phyloP scores from a whole-genome alignment of 208 protist species.

The Wallacemonas sp. region DNA sequence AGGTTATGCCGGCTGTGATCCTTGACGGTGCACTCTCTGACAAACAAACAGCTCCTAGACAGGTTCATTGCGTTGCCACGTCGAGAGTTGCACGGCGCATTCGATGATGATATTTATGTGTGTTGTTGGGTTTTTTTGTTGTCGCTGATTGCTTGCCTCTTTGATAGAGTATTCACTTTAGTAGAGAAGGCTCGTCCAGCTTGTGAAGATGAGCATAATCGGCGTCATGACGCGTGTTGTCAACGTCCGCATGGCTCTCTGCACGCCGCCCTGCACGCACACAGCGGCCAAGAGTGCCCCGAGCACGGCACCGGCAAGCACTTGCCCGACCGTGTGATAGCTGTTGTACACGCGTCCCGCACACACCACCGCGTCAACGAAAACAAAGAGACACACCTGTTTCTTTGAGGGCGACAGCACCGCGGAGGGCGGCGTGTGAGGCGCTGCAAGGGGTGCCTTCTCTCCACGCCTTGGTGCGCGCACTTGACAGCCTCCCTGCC shows the following conservation, averaged over 20 bases:
- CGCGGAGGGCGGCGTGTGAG: neutral
- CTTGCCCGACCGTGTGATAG: slow-evolving; percentile 69
- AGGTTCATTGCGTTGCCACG: too few species aligned
- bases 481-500: too few species aligned
- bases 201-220: slow-evolving; percentile 59
- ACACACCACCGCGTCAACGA: slow-evolving; percentile 46
- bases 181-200: slow-evolving; percentile 35
- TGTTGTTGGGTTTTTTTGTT: neutral
- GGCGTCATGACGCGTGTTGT: slow-evolving; percentile 36
- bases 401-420: neutral
- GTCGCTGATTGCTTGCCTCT: too few species aligned
- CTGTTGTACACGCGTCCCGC: slow-evolving; percentile 73
- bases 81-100: too few species aligned
- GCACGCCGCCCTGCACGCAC: slow-evolving; percentile 30
- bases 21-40: too few species aligned
- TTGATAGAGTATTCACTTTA: neutral
- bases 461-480: too few species aligned
- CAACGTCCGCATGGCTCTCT: slow-evolving; percentile 29
- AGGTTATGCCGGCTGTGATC: too few species aligned
- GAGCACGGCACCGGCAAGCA: slow-evolving; percentile 49
- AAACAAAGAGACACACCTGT: slow-evolving; percentile 23
- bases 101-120: too few species aligned
- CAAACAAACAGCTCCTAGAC: too few species aligned
- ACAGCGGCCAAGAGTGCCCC: slow-evolving; percentile 39
- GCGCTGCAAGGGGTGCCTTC: neutral